Conservation (phyloP, 352 stramenopile genomes). For the Labyrinthula sp. region DNA sequence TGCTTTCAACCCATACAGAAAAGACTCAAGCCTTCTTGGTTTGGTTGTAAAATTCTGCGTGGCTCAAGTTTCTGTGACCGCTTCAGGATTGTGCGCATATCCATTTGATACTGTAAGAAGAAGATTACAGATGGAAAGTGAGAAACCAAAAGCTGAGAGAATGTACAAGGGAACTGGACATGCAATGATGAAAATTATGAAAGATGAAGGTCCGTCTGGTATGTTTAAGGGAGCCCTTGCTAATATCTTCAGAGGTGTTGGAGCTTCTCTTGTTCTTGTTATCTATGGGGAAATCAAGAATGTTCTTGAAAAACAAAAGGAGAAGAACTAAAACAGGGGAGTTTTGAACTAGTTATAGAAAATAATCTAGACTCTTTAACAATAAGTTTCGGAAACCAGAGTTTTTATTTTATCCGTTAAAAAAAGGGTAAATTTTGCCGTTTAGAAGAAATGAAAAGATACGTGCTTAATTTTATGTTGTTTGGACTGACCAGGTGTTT, state of each 20-base stretch:
- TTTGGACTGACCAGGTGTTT: too few species aligned
- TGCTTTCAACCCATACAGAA: constrained; percentile 62
- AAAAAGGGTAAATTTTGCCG: too few species aligned
- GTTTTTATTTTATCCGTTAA: too few species aligned
- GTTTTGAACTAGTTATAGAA: too few species aligned
- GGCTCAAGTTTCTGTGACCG: constrained; percentile 51
- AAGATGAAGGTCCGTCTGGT: constrained; percentile 72
- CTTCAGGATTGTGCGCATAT: constrained; percentile 54
- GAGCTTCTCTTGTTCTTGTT: constrained; percentile 89
- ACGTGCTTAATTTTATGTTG: too few species aligned
- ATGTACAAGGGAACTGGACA: constrained; percentile 87
- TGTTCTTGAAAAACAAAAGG: too few species aligned
- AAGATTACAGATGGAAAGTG: constrained; percentile 67
- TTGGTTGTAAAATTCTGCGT: constrained; percentile 50
- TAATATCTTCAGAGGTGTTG: constrained; percentile 93
- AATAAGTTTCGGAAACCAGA: too few species aligned
- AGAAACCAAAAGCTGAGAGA: constrained; percentile 73
- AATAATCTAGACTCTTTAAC: too few species aligned
- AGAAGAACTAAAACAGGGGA: too few species aligned
- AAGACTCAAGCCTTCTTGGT: constrained; percentile 43
- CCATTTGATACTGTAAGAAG: constrained; percentile 63
- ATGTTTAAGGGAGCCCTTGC: constrained; percentile 97
- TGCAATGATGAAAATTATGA: constrained; percentile 85
- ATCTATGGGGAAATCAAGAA: constrained; percentile 97
- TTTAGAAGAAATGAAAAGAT: too few species aligned